Evolutionary conservation across 805 yeast genomes (phyloP).

Genomic region (Sugiyamaella floridensis): DNA sequence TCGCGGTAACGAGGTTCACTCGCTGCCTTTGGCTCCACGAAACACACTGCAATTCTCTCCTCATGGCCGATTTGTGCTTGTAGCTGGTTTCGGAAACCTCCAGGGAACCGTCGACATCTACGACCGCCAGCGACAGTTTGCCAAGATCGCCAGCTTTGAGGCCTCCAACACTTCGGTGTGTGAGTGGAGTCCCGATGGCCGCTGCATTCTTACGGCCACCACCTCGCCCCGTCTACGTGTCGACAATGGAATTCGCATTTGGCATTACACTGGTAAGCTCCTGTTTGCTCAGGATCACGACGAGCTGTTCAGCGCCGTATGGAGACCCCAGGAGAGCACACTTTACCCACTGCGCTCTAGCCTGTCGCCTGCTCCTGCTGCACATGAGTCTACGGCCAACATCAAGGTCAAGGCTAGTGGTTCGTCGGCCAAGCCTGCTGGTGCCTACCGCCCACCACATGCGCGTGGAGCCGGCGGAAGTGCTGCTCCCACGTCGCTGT

Average conservation of each 20-base stretch:
- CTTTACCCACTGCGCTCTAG: constrained; percentile 48
- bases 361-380: constrained; percentile 44
- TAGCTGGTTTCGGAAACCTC: constrained; percentile 96
- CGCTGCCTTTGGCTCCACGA: constrained; percentile 79
- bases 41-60: constrained; percentile 91
- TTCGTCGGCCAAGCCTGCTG: constrained; percentile 56
- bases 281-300: constrained; percentile 70
- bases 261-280: constrained; percentile 86
- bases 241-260: constrained; percentile 87
- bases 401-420: constrained; percentile 16
- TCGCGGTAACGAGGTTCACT: constrained; percentile 79
- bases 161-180: constrained; percentile 96
- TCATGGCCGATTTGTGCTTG: constrained; percentile 81
- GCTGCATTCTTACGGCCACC: constrained; percentile 88
- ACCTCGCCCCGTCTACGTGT: constrained; percentile 95
- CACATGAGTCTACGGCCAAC: constrained; percentile 59
- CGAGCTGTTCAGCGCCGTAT: constrained; percentile 72
- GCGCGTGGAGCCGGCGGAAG: constrained; percentile 49
- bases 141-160: constrained; percentile 70
- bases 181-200: constrained; percentile 97
- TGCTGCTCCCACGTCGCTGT: constrained; percentile 26
- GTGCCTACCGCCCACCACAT: constrained; percentile 97
- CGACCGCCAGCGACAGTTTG: constrained; percentile 82
- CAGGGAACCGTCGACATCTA: constrained; percentile 94
- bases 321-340: constrained; percentile 63